Conservation (phyloP, 169 alveolate genomes). For the Eimeria acervulina region DNA sequence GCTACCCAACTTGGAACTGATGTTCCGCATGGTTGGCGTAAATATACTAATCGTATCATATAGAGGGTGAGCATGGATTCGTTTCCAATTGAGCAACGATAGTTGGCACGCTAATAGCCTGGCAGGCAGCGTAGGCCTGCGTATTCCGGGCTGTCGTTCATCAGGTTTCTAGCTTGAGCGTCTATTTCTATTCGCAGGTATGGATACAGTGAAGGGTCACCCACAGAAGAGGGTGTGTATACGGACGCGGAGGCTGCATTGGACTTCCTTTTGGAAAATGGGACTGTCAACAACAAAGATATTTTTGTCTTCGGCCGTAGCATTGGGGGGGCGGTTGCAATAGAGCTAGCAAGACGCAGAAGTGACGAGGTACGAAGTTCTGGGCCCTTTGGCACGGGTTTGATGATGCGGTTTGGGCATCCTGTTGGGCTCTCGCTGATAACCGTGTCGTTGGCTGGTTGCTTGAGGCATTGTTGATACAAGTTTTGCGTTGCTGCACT, state of each 20-base stretch:
- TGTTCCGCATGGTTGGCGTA: constrained; percentile 63
- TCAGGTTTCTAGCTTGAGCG: neutral
- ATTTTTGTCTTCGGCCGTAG: constrained; percentile 87
- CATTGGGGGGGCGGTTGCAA: constrained; percentile 92
- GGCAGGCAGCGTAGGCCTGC: neutral
- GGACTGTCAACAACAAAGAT: constrained; percentile 80
- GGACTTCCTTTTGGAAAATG: constrained; percentile 38
- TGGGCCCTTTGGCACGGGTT: neutral
- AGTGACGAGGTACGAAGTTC: constrained; percentile 58
- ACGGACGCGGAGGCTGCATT: constrained; percentile 81
- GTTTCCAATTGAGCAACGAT: neutral
- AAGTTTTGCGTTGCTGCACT: neutral
- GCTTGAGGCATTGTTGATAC: neutral
- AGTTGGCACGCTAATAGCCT: neutral
- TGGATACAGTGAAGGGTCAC: constrained; percentile 82
- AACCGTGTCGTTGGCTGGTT: too few relatives aligned
- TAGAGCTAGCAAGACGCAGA: constrained; percentile 83
- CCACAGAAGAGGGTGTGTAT: constrained; percentile 83
- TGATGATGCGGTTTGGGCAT: neutral
- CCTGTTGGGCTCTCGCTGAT: neutral
- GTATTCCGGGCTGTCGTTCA: neutral
- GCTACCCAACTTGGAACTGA: constrained; percentile 53
- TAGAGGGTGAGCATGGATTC: constrained; percentile 70
- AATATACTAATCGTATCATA: constrained; percentile 79
- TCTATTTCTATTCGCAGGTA: constrained; percentile 58